Evolutionary conservation across 306 rosid genomes (phyloP), one percentile per base, ranked within the genome.

Genomic region (Dryas alaskensis): DNA sequence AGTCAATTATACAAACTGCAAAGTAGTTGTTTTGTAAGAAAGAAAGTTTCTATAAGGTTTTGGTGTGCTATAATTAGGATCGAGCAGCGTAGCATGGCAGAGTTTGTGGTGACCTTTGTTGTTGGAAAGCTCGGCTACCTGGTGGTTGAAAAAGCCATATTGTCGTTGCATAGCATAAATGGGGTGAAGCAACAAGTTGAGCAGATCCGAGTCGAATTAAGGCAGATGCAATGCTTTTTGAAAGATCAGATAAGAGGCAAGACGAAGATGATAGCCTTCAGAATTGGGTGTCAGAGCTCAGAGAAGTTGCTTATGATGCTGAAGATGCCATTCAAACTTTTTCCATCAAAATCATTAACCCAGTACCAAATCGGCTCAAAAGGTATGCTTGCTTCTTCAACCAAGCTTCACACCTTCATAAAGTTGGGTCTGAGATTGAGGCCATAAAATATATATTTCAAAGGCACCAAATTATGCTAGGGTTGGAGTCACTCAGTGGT

Each of bases 261-360:
- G 81, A 79, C 0, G 84, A 69, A 2, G 73, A 78, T 68, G 75
- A 72, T 40, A 53, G 59, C 10, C 70, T 83, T 9, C 65, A 47
- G 3, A 78, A 62, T 7, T 83, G 85, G 86, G 74, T 89, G 57
- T 75, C 85, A 27, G 89, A 84, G 74, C 80, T 89, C 42, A 75
- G 85, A 82, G 91, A 86, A 62, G 80, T 77, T 14, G 88, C 89
- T 67, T 79, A 77, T 80, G 91, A 86, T 69, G 80, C 85, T 39
- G 88, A 83, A 16, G 91, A 86, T 75, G 76, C 59, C n/a, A 81
- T 89, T 58, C 84, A 70, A 3, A 49, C 78, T 44, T 83, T 75
- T 67, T 74, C 73, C 4, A 68, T 80, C 58, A 79, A 44, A 76
- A 70, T 59, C 55, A 57, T 65, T 44, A 10, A 42, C 51, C 46